phyloP scores from a whole-genome alignment of 352 stramenopile species.

The Phytophthora tubulina region DNA sequence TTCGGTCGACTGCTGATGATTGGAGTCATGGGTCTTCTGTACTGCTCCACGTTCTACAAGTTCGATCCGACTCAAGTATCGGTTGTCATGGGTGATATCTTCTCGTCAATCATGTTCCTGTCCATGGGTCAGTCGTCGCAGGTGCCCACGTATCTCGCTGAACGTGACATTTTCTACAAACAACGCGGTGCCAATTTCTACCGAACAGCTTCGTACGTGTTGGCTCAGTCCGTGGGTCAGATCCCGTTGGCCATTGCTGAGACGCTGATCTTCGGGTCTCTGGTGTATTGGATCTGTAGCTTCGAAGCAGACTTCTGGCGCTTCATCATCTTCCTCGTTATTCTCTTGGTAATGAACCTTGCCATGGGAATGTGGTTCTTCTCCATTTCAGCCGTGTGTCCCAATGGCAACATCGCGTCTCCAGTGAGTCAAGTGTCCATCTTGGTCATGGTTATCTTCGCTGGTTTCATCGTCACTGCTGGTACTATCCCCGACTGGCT shows the following conservation, averaged over 20 bases:
- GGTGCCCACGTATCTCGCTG: slow-evolving; percentile 76
- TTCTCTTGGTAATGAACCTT: slow-evolving; percentile 51
- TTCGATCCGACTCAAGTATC: slow-evolving; percentile 50
- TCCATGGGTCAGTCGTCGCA: slow-evolving; percentile 75
- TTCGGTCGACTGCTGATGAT: slow-evolving; percentile 53
- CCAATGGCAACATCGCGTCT: slow-evolving; percentile 49
- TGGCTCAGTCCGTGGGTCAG: slow-evolving; percentile 44
- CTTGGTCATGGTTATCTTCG: slow-evolving; percentile 58
- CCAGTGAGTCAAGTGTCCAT: slow-evolving; percentile 51
- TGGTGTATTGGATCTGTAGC: slow-evolving; percentile 88
- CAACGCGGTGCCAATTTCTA: slow-evolving; percentile 83
- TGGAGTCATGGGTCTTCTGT: slow-evolving; percentile 54
- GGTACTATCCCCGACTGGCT: slow-evolving; percentile 43
- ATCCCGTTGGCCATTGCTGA: slow-evolving; percentile 59
- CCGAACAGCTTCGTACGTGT: slow-evolving; percentile 70
- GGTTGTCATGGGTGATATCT: slow-evolving; percentile 82
- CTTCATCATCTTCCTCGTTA: slow-evolving; percentile 57
- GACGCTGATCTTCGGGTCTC: slow-evolving; percentile 83
- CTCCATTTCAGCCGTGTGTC: slow-evolving; percentile 21
- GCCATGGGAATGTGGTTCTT: slow-evolving; percentile 21
- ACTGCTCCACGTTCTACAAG: slow-evolving; percentile 57
- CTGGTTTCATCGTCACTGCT: slow-evolving; percentile 57
- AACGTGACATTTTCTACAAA: slow-evolving; percentile 76
- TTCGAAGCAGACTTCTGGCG: slow-evolving; percentile 42
- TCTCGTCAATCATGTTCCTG: slow-evolving; percentile 83